Conservation (phyloP, 768 basidiomycete genomes). For the Cystoderma amianthinum region DNA sequence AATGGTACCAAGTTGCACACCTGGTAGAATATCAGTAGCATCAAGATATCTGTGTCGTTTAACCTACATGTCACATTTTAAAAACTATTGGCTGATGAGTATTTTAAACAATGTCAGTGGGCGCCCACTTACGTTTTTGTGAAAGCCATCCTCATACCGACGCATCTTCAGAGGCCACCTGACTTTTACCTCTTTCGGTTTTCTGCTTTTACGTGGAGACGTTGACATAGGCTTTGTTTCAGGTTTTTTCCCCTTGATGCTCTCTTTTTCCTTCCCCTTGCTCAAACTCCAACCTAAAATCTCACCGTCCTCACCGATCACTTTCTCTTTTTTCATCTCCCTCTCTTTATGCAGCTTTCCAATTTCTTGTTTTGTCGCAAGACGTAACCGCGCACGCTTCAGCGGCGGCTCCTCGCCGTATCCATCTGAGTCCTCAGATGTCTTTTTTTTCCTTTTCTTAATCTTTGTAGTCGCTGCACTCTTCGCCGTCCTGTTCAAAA, state of each 20-base stretch:
- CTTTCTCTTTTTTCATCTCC: slow-evolving; percentile 1
- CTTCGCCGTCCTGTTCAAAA: slow-evolving; percentile 1
- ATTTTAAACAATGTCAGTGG: background rate
- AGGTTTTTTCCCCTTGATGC: background rate
- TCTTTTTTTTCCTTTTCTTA: slow-evolving; percentile 20
- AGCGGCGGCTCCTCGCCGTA: slow-evolving; percentile 19
- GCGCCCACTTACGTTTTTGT: slow-evolving; percentile 18
- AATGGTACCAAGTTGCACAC: slow-evolving; percentile 43
- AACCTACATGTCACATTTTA: slow-evolving; percentile 18
- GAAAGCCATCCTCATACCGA: slow-evolving; percentile 16
- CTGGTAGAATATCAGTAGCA: slow-evolving; percentile 12
- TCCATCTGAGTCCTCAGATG: slow-evolving; percentile 5
- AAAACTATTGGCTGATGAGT: slow-evolving; percentile 13
- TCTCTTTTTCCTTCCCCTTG: slow-evolving; percentile 6
- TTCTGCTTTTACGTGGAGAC: background rate
- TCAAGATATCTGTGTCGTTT: background rate
- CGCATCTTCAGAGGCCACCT: background rate
- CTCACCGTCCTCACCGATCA: background rate
- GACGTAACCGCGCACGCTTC: slow-evolving; percentile 17
- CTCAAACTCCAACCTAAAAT: slow-evolving; percentile 4
- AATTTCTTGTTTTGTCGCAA: slow-evolving; percentile 1
- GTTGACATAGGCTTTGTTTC: background rate
- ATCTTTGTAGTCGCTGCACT: slow-evolving; percentile 24
- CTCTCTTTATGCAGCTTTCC: background rate
- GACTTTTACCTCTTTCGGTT: background rate